Conservation (phyloP, 2,329 filamentous ascomycete genomes). For the Fusarium brachygibbosum region DNA sequence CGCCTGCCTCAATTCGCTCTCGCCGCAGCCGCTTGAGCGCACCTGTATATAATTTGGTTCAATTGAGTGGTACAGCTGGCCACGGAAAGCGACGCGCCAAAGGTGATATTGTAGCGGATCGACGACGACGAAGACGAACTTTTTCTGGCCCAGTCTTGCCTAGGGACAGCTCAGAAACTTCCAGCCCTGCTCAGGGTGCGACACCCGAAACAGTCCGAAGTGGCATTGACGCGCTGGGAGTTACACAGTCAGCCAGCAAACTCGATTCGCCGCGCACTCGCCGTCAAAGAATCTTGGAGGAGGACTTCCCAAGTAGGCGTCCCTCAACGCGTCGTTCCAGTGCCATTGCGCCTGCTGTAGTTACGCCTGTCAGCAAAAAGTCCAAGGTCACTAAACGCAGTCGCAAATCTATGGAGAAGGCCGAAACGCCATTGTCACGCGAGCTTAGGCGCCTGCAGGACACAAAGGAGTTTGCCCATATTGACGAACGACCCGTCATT, state of each 20-base stretch:
- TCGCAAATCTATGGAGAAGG: conserved; percentile 66
- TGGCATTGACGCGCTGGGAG: conserved; percentile 62
- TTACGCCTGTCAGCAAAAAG: conserved; percentile 61
- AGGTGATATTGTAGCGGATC: conserved; percentile 61
- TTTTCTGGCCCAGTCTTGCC: conserved; percentile 57
- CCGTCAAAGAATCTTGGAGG: conserved; percentile 50
- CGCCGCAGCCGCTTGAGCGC: conserved; percentile 68
- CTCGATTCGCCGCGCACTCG: conserved; percentile 54
- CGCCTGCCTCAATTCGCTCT: conserved; percentile 54
- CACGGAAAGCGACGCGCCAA: conserved; percentile 70
- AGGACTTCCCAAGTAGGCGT: conserved; percentile 53
- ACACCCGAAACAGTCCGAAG: conserved; percentile 49
- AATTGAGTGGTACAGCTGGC: conserved; percentile 71
- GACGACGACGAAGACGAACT: conserved; percentile 62
- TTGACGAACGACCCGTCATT: conserved; percentile 69
- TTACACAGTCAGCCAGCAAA: conserved; percentile 59
- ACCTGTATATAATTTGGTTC: conserved; percentile 75
- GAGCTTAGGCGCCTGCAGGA: conserved; percentile 72
- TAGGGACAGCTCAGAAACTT: conserved; percentile 18
- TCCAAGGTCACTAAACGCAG: conserved; percentile 72
- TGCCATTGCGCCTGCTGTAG: conserved; percentile 57
- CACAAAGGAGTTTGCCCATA: conserved; percentile 71
- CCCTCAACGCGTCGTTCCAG: conserved; percentile 58
- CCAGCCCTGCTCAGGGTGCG: conserved; percentile 26
- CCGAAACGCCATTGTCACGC: conserved; percentile 63